phyloP scores from a whole-genome alignment of 371 early-diverging fungal species.

The Actinomucor elegans region DNA sequence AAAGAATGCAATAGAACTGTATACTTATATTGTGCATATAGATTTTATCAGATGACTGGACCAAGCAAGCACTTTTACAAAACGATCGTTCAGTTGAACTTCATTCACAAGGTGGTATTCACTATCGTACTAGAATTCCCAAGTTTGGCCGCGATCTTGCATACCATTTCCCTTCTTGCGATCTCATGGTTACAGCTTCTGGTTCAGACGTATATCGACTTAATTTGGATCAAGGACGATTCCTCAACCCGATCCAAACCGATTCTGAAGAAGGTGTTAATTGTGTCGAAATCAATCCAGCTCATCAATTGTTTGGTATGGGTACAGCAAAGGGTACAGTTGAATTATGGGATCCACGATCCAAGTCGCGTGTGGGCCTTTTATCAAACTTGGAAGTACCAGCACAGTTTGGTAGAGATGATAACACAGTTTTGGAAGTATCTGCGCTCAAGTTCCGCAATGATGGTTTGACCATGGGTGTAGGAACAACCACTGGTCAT shows the following conservation, averaged over 20 bases:
- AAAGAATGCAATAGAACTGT: neutral
- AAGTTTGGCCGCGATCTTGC: conserved; percentile 93
- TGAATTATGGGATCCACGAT: conserved; percentile 95
- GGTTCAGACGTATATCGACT: conserved; percentile 88
- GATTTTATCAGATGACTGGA: conserved; percentile 97
- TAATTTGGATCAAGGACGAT: conserved; percentile 95
- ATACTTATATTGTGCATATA: conserved; percentile 13
- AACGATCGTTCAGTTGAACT: conserved; percentile 95
- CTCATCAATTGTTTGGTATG: conserved; percentile 90
- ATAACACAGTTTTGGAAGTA: conserved; percentile 45
- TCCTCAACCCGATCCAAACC: conserved; percentile 81
- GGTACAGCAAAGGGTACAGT: conserved; percentile 88
- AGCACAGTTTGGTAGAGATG: conserved; percentile 43
- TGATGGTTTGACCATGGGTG: conserved; percentile 89
- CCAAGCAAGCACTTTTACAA: conserved; percentile 93
- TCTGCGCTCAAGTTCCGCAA: conserved; percentile 78
- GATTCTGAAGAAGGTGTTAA: conserved; percentile 79
- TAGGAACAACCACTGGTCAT: conserved; percentile 92
- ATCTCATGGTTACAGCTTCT: conserved; percentile 86
- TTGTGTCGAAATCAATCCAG: conserved; percentile 81
- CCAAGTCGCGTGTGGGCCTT: conserved; percentile 72
- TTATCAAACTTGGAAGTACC: conserved; percentile 57
- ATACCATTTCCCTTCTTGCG: conserved; percentile 92
- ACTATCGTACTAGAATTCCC: conserved; percentile 95
- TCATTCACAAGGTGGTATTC: conserved; percentile 95